Percentiles rank a stretch among this genome's conserved stretches.
These are phyloP conservation scores for Plasmodium gaboni DNA, from an alignment of 169 alveolate species.

Conservation along the genomic window DNA sequence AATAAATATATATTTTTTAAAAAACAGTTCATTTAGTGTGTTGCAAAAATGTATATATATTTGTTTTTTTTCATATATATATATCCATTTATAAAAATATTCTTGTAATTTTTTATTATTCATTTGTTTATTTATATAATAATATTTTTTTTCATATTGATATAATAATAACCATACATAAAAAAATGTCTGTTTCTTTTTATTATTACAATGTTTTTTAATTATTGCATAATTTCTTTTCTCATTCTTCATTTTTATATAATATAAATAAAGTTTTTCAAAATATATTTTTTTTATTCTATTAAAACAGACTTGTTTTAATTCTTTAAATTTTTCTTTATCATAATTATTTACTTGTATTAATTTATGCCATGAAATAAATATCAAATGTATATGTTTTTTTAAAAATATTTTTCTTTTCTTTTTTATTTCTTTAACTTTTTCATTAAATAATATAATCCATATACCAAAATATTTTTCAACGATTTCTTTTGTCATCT, in stretches of 20 bases:
- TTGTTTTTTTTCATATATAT: conserved; percentile 29
- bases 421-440: conserved; percentile 38
- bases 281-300: conserved; percentile 15
- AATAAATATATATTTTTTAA: conserved; percentile 10
- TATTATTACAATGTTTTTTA: conserved; percentile 28
- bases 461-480: conserved; percentile 59
- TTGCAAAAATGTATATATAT: conserved; percentile 7
- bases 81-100: conserved; percentile 16
- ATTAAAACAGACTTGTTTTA: conserved; percentile 8
- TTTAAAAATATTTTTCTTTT: conserved; percentile 43
- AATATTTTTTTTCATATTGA: conserved; percentile 14
- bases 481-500: not conserved
- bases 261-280: not conserved
- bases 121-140: not conserved
- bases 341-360: conserved; percentile 29
- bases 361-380: conserved; percentile 51
- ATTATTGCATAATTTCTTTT: conserved; percentile 2
- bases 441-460: conserved; percentile 26
- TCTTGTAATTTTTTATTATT: not conserved
- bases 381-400: conserved; percentile 46
- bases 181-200: conserved; percentile 37
- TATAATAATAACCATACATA: conserved; percentile 53
- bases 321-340: conserved; percentile 16
- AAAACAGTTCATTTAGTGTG: not conserved
- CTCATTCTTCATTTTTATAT: conserved; percentile 19